Conservation (phyloP, 2,329 filamentous ascomycete genomes). For the Saccharata proteae region DNA sequence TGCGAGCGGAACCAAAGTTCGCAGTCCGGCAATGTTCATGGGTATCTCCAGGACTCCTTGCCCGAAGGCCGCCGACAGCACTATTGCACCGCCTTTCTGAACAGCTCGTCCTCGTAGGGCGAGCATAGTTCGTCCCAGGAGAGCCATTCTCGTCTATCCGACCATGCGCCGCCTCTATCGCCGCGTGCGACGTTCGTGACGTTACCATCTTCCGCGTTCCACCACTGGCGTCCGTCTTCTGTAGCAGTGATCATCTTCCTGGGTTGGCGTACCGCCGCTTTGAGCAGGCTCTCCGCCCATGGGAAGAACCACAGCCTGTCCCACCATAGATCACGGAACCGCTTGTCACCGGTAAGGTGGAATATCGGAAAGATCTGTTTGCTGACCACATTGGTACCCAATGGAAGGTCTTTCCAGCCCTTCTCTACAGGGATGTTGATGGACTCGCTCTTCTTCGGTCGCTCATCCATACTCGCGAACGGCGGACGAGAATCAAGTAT, state of each 20-base stretch:
- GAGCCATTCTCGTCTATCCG: background rate
- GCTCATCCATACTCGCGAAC: background rate
- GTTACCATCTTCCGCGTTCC: background rate
- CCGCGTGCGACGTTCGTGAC: too few relatives aligned
- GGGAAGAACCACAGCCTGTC: constrained; percentile 29
- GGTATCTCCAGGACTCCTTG: too few relatives aligned
- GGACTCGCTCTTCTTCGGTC: too few relatives aligned
- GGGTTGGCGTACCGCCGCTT: background rate
- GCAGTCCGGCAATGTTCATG: too few relatives aligned
- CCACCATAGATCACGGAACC: constrained; percentile 20
- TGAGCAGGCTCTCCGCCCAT: constrained; percentile 20
- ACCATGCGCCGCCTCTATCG: constrained; percentile 1
- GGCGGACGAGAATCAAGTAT: background rate
- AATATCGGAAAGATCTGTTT: constrained; percentile 26
- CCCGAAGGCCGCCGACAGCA: too few relatives aligned
- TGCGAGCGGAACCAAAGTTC: too few relatives aligned
- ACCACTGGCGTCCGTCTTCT: background rate
- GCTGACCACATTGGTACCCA: constrained; percentile 16
- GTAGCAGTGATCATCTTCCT: background rate
- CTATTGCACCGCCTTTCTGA: too few relatives aligned
- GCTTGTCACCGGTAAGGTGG: constrained; percentile 30
- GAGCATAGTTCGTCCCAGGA: background rate
- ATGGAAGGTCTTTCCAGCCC: background rate
- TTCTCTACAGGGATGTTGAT: background rate
- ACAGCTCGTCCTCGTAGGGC: background rate